These are phyloP conservation scores for Myxozyma mucilagina DNA, from an alignment of 805 yeast genomes.

Conservation along the genomic window DNA sequence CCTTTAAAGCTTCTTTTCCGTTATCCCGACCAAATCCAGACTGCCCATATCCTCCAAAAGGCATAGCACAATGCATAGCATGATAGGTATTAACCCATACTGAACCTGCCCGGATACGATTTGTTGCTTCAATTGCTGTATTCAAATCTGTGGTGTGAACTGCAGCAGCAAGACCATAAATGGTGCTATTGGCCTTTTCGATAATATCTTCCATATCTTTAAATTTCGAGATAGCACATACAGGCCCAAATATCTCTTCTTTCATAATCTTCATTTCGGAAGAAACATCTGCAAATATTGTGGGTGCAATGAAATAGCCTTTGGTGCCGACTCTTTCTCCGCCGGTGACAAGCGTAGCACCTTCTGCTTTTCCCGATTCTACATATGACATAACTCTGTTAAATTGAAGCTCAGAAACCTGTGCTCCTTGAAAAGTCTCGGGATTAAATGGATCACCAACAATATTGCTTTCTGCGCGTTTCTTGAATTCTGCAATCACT, in stretches of 20 bases:
- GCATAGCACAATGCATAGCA: constrained; percentile 64
- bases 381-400: constrained; percentile 75
- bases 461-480: constrained; percentile 51
- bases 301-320: constrained; percentile 58
- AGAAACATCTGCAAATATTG: constrained; percentile 78
- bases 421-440: constrained; percentile 85
- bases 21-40: constrained; percentile 81
- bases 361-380: constrained; percentile 75
- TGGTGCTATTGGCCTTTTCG: constrained; percentile 71
- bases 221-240: constrained; percentile 78
- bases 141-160: constrained; percentile 73
- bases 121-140: constrained; percentile 73
- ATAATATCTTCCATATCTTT: constrained; percentile 79
- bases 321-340: constrained; percentile 73
- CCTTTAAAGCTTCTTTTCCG: constrained; percentile 68
- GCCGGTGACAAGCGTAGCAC: constrained; percentile 80
- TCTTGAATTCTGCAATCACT: constrained; percentile 53
- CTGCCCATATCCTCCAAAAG: constrained; percentile 79
- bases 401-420: constrained; percentile 76
- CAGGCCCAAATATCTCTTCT: constrained; percentile 96
- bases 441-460: constrained; percentile 85
- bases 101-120: constrained; percentile 79
- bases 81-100: constrained; percentile 90
- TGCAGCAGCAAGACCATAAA: constrained; percentile 89
- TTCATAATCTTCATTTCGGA: constrained; percentile 71